A percentile compares a stretch with the other conserved stretches of the same genome.
Conservation (phyloP, 2,329 filamentous ascomycete species). For the Alternaria consortialis region DNA sequence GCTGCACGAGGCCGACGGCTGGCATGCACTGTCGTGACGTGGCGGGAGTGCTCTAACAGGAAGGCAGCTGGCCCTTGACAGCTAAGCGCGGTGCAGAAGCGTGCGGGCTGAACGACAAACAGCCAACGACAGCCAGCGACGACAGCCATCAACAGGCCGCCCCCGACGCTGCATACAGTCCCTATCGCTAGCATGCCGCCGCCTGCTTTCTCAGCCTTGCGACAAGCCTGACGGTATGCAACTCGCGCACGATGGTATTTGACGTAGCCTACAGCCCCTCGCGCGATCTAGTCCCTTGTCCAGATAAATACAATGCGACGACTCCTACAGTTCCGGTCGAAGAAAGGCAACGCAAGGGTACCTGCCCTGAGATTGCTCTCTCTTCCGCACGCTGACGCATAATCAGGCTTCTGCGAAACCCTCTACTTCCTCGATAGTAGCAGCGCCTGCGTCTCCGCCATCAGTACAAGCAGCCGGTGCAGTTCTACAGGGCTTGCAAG, state of each 20-base stretch:
- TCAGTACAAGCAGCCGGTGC: background rate
- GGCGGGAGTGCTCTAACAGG: background rate
- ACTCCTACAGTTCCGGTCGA: background rate
- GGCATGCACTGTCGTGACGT: conserved; percentile 7
- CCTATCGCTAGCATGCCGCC: too few relatives aligned
- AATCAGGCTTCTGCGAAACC: too few relatives aligned
- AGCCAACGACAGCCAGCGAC: conserved; percentile 3
- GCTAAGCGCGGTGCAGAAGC: too few relatives aligned
- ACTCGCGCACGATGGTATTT: background rate
- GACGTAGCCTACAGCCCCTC: too few relatives aligned
- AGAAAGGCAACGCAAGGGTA: conserved; percentile 5
- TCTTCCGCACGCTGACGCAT: background rate
- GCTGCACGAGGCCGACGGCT: background rate
- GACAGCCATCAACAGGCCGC: too few relatives aligned
- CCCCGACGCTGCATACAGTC: too few relatives aligned
- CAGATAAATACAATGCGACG: conserved; percentile 1
- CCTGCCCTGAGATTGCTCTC: background rate
- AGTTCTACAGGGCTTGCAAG: conserved; percentile 17
- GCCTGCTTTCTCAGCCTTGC: conserved; percentile 8
- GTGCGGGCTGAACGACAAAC: background rate
- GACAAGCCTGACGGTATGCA: too few relatives aligned
- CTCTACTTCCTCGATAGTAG: too few relatives aligned
- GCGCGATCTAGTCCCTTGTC: too few relatives aligned
- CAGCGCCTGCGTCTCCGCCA: too few relatives aligned
- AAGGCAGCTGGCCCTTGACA: conserved; percentile 1